Base-by-base conservation (phyloP, 352 stramenopile species). In the Globisporangium radiosum region DNA sequence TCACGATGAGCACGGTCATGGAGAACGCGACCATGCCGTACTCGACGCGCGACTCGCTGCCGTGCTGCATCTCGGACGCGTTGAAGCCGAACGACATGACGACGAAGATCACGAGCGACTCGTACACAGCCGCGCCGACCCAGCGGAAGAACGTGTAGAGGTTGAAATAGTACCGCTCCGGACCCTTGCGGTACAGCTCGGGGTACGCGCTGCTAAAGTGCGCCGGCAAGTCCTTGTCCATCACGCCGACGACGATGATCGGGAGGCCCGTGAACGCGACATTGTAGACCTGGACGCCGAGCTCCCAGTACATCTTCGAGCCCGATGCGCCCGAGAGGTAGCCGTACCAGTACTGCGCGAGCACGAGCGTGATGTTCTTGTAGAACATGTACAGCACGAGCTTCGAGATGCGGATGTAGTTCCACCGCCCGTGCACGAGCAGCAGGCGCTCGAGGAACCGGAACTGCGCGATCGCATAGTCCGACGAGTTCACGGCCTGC, bases 391-490 rank as follows among this genome's bases (percentile, higher is more conserved):
- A 97, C 48, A 97, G 59, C 43, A 97, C 92, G 5, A 97, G 69
- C 64, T 96, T 97, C 51, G 83, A 87, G 69, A 98, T 95, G 48
- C 94, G 87, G 8, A 94, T 68, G 64, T 98, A 98, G 66, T 97
- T 96, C 84, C 86, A 97, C 14, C 92, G 88, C 7, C 95, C 95
- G 63, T 98, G 92, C 10, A 98, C 87, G 42, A 98, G 76, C 43
- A 98, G 62, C 49, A 98, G 65, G 1, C 87, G 82, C 57, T 84
- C 81, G 14, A 98, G 64, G 66, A 97, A 98, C 0, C 87, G 86
- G 77, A 98, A 98, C 66, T 98, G 87, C 14, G 87, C 92, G 58
- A 98, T 98, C 42, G 92, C 89, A 66, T 97, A 98, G 69, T 98
- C 94, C 3, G 81, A 90, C 58, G 92, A 90, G 65, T 98, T 98